These are phyloP conservation scores for Camellia granthamiana DNA, from an alignment of 148 eudicot genomes.

Conservation along the genomic window DNA sequence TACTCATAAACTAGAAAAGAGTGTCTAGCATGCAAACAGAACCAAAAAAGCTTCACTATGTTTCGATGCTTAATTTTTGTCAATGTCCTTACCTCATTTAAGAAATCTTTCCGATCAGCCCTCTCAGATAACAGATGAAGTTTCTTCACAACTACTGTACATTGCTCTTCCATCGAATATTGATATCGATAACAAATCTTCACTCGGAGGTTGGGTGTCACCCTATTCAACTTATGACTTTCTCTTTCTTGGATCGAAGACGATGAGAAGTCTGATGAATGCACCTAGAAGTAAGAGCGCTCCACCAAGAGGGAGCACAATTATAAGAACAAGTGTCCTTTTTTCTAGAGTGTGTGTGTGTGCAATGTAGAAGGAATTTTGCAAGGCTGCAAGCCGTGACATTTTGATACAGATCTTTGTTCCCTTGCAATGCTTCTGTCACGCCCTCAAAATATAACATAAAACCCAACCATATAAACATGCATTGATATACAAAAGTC, in stretches of 20 bases:
- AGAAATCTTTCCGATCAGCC: conserved; percentile 16
- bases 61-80: conserved; percentile 39
- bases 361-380: background rate
- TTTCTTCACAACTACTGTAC: conserved; percentile 44
- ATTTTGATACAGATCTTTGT: conserved; percentile 31
- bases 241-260: too few relatives aligned
- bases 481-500: too few relatives aligned
- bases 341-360: background rate
- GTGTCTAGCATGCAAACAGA: conserved; percentile 20
- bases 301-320: conserved; percentile 24
- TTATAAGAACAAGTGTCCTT: conserved; percentile 6
- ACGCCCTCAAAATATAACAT: too few relatives aligned
- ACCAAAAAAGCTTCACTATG: conserved; percentile 42
- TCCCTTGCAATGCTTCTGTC: conserved; percentile 19
- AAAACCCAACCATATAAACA: too few relatives aligned
- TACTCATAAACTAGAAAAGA: conserved; percentile 16
- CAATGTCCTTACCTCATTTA: conserved; percentile 34
- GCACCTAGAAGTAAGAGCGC: conserved; percentile 17
- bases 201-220: background rate
- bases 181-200: conserved; percentile 26
- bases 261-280: conserved; percentile 1
- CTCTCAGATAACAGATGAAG: conserved; percentile 22
- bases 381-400: conserved; percentile 27
- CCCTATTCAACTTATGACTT: background rate
- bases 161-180: conserved; percentile 27